phyloP scores from a whole-genome alignment of 1,284 basidiomycete species.

The Cystobasidium slooffiae region DNA sequence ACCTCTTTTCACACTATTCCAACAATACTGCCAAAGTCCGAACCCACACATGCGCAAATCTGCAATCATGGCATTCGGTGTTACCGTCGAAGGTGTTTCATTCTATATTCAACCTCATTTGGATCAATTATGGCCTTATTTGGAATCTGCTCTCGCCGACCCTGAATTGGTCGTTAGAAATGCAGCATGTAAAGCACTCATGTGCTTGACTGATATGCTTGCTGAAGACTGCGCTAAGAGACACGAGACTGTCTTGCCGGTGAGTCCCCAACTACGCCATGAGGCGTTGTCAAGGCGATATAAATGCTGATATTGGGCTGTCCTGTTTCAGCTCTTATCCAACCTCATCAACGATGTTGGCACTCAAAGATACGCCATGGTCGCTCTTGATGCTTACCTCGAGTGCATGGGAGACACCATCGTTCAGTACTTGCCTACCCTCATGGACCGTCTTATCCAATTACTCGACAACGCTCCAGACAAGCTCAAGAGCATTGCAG shows the following conservation, averaged over 20 bases:
- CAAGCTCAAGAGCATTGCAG: conserved; percentile 90
- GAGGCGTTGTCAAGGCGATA: conserved; percentile 44
- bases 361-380: conserved; percentile 91
- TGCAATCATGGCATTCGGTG: conserved; percentile 94
- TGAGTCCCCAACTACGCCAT: conserved; percentile 56
- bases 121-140: conserved; percentile 89
- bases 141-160: conserved; percentile 88
- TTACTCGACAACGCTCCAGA: conserved; percentile 86
- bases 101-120: conserved; percentile 97
- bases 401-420: conserved; percentile 89
- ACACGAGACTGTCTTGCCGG: conserved; percentile 84
- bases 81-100: conserved; percentile 95
- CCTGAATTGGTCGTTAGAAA: conserved; percentile 84
- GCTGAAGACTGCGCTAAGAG: conserved; percentile 88
- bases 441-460: conserved; percentile 92
- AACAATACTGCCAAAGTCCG: conserved; percentile 79
- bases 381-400: conserved; percentile 93
- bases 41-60: conserved; percentile 80
- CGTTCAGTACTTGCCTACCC: conserved; percentile 87
- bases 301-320: conserved; percentile 48
- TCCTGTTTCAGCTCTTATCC: conserved; percentile 72
- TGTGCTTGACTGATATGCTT: conserved; percentile 97
- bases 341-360: conserved; percentile 82
- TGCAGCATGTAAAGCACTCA: conserved; percentile 91
- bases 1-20: conserved; percentile 69